Base-by-base conservation (phyloP, 805 yeast genomes). In the Ogataea pignaliae region DNA sequence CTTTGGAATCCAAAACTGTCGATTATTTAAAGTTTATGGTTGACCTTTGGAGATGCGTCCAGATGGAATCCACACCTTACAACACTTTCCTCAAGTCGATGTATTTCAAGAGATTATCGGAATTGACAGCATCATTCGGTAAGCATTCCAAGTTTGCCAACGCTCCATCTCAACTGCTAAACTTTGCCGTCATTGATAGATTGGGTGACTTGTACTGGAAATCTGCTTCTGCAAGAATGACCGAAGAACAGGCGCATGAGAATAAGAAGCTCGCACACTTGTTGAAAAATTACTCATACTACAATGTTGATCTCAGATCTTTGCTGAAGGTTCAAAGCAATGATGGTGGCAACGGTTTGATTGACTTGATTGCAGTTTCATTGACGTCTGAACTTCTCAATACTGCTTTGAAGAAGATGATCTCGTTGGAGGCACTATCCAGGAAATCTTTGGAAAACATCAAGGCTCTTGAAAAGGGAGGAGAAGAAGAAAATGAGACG, bases 51-150 rank as follows among this genome's bases (percentile, higher is more conserved):
- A 48, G 51, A 36, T 33, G 49, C 2, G 32, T 51, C 21, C 29
- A 36, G 17, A 26, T 52, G 33, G 40, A 45, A 14, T 10, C 36
- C 2, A 47, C 34, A 26, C 28, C 53, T 2, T 35, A 49, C 30
- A 51, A 46, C 37, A 30, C 36, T 33, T 54, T 60, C 21, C 37
- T 60, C 46, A 57, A 57, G 37, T 44, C 63, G 1, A 39, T 61
- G 46, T 44, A 47, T 29, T 38, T 53, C 33, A 58, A 55, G 31
- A 44, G 47, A 35, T 30, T 48, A 2, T 42, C 51, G 6, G 52
- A 57, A 40, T 13, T 48, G 29, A 40, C 29, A 12, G 28, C 29
- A 13, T 31, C 44, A 10, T 37, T 18, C 10, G 37, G 34, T 12
- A 43, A 36, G 10, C 17, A 26, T 13, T 40, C 40, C 3, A 40